These are phyloP conservation scores for Craspedostauros australis DNA, from an alignment of 108 stramenopile species.

Conservation along the genomic window DNA sequence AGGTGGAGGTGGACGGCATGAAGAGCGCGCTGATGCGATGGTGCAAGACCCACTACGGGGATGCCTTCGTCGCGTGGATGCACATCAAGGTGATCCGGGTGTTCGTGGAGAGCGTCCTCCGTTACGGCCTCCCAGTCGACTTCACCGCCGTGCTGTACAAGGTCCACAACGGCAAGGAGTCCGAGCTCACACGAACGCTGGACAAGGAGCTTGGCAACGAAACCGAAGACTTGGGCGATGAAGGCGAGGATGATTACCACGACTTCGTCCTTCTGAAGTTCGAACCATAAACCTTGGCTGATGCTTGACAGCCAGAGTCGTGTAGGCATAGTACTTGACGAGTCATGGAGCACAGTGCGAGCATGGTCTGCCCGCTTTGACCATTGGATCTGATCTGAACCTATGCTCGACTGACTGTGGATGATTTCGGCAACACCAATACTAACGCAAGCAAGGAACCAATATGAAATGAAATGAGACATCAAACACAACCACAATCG, in stretches of 20 bases:
- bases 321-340: no score
- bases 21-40: slow-evolving; percentile 85
- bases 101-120: slow-evolving; percentile 94
- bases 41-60: slow-evolving; percentile 97
- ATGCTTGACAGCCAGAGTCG: no score
- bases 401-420: no score
- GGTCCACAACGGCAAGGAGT: slow-evolving; percentile 69
- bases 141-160: slow-evolving; percentile 89
- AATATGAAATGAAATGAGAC: no score
- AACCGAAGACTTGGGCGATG: slow-evolving; percentile 44
- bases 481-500: no score
- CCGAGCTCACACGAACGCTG: slow-evolving; percentile 51
- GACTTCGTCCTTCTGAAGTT: slow-evolving; percentile 88
- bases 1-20: slow-evolving; percentile 85
- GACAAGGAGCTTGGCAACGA: slow-evolving; percentile 71
- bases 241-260: slow-evolving; percentile 74
- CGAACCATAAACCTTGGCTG: slow-evolving; percentile 79
- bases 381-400: no score
- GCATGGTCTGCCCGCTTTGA: no score
- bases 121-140: slow-evolving; percentile 95
- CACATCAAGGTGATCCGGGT: slow-evolving; percentile 96
- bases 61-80: slow-evolving; percentile 96
- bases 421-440: no score
- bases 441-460: no score
- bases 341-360: no score